These are phyloP conservation scores for Exophiala xenobiotica DNA, from an alignment of 2,329 filamentous ascomycete genomes.

Conservation along the genomic window DNA sequence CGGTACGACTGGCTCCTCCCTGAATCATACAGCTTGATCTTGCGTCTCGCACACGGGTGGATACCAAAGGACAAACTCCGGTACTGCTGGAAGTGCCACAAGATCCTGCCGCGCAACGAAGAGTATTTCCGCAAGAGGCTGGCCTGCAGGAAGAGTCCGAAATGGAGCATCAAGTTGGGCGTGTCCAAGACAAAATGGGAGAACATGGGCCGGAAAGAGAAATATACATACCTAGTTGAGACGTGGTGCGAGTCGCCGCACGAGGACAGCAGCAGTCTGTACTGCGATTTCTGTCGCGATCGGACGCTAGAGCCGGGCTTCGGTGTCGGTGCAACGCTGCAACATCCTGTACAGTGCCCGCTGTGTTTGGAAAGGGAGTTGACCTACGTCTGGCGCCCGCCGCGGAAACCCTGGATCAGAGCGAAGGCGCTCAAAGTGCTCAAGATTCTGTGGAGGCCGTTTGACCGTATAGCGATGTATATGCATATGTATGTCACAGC, in stretches of 20 bases:
- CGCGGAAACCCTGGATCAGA: constrained; percentile 13
- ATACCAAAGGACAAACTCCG: constrained; percentile 24
- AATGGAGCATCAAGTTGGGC: constrained; percentile 16
- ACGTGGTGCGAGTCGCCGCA: constrained; percentile 19
- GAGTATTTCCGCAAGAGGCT: constrained; percentile 22
- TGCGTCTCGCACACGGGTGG: constrained; percentile 30
- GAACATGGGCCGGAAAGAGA: constrained; percentile 16
- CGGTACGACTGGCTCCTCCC: constrained; percentile 16
- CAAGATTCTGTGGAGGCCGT: background rate
- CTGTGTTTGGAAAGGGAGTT: constrained; percentile 20
- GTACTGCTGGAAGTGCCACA: constrained; percentile 27
- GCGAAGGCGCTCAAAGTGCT: background rate
- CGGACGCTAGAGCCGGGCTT: too few species aligned
- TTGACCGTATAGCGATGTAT: too few species aligned
- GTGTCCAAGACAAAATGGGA: constrained; percentile 20
- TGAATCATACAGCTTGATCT: constrained; percentile 17
- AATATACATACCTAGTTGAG: constrained; percentile 23
- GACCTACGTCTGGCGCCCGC: constrained; percentile 11
- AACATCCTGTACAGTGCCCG: constrained; percentile 17
- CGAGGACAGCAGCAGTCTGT: constrained; percentile 23
- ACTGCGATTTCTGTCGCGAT: constrained; percentile 17
- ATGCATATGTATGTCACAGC: too few species aligned
- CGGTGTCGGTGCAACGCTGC: background rate
- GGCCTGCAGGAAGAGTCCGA: constrained; percentile 16
- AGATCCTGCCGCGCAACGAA: constrained; percentile 24